Conservation (phyloP, 768 basidiomycete species). For the Paxillus involutus region DNA sequence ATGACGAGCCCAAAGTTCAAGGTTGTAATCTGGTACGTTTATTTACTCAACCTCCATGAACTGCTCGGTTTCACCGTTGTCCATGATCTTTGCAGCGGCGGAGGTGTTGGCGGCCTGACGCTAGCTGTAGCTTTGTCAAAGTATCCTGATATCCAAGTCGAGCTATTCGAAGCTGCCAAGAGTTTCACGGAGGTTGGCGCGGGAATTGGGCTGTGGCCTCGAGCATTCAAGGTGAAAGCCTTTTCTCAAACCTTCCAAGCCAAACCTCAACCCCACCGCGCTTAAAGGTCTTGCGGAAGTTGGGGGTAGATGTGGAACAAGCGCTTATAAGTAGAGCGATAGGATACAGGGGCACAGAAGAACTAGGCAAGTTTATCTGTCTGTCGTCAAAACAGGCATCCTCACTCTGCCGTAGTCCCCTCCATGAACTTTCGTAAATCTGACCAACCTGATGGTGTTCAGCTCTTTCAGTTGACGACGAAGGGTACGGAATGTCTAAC, state of each 20-base stretch:
- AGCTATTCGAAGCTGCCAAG: constrained; percentile 53
- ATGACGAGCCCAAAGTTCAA: constrained; percentile 25
- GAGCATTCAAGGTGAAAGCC: constrained; percentile 26
- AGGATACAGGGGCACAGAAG: constrained; percentile 20
- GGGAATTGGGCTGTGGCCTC: constrained; percentile 51
- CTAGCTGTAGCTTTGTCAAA: constrained; percentile 35
- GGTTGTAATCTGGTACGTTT: constrained; percentile 27
- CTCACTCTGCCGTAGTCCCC: constrained; percentile 38
- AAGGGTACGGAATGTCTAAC: constrained; percentile 43
- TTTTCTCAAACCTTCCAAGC: neutral
- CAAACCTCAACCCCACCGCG: neutral
- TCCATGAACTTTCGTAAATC: constrained; percentile 60
- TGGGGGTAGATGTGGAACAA: constrained; percentile 17
- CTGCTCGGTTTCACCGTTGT: neutral
- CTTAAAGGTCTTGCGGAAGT: constrained; percentile 21
- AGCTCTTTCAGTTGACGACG: constrained; percentile 53
- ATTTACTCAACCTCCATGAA: neutral
- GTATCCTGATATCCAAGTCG: constrained; percentile 54
- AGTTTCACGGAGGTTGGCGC: constrained; percentile 58
- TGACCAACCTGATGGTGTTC: constrained; percentile 54
- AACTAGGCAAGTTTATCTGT: constrained; percentile 15
- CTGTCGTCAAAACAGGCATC: neutral
- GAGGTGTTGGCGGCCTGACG: constrained; percentile 41
- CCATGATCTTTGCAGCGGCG: constrained; percentile 30
- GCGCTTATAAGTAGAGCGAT: constrained; percentile 17